Base-by-base conservation (phyloP, 352 stramenopile species). In the Phytopythium delawarense region DNA sequence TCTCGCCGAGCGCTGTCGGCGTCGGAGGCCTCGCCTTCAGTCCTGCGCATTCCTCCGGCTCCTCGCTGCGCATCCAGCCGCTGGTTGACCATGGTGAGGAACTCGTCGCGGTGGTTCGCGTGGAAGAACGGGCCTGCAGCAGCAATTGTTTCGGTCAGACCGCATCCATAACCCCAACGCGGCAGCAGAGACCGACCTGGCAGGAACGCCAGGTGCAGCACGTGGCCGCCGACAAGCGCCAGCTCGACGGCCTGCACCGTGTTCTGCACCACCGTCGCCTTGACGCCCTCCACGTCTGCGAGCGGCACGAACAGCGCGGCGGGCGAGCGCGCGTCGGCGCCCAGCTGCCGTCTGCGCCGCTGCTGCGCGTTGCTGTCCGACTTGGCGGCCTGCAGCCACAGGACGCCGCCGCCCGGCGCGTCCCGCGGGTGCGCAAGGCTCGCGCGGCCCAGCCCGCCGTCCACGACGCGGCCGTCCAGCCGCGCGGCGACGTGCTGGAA, bases 201-300 rank as follows among this genome's bases (percentile, higher is more conserved):
- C 74, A 91, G 84, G 62, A 89, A 91, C 3, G 70, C 66, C 13
- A 91, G 23, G 34, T 89, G 79, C n/a, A 91, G 64, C n/a, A 60
- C 35, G 40, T 74, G 58, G 3, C 70, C 76, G 18, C 56, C 65
- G 12, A 51, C 37, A 2, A 91, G 65, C 32, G 54, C 51, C 28
- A 89, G 57, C 15, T 74, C 64, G 54, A 89, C 68, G 5, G 74
- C 78, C 23, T 70, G 57, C 7, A 78, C 71, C 0, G 58, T 72
- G 46, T 84, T 80, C 54, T 91, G 81, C 35, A 83, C 64, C 16
- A 45, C 62, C 18, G 57, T 84, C 15, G 77, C 34, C 9, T 59
- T 59, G 1, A 73, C 65, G 7, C 61, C 51, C 12, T 25, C n/a
- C 16, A 89, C 70, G 4, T 83, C 62, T 3, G 53, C 30, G 20